Base-by-base conservation (phyloP, 192 early-diverging fungal species). In the Mortierella antarctica region DNA sequence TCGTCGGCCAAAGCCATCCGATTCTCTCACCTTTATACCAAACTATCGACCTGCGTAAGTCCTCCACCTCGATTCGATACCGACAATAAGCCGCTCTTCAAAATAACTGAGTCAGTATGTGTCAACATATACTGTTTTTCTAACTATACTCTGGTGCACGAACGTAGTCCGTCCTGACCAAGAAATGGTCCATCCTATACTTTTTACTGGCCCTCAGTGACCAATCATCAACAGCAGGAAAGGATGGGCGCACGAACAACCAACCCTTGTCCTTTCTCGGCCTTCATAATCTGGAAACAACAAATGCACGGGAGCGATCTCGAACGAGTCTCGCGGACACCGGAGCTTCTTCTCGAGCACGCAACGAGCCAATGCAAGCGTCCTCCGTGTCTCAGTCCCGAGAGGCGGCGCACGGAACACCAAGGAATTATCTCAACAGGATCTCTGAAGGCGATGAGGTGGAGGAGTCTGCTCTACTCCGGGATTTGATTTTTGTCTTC, bases 401-500 rank as follows among this genome's bases (percentile, higher is more conserved):
- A 61, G 59, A 46, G 17, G 45, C 39, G 42, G 40, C 20, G 57
- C 21, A 18, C 50, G 59, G 11, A 57, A n/a, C 12, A 52, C 53
- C 1, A 65, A 54, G 71, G 41, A 18, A 17, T 48, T 40, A 52
- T 47, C 15, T n/a, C 51, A 12, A 46, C 58, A 31, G 50, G 39
- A 20, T 1, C 60, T 15, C 46, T 44, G 7, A 63, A 71, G 13
- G n/a, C 61, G 6, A 63, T 4, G 71, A 89, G 42, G 78, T 91
- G 11, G 62, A 86, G 15, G 94, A 95, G 68, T 77, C 85, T 4
- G 83, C 83, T 4, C 82, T 96, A 49, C 74, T 99, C 40, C 90
- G 91, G 6, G 97, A 99, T 68, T 79, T 97, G 57, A 87, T 99
- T 6, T 99, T 91, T 76, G 89, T 97, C 17, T 93, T 98, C 83